These are phyloP conservation scores for Apiospora arundinis DNA, from an alignment of 2,329 filamentous ascomycete genomes.

Conservation along the genomic window DNA sequence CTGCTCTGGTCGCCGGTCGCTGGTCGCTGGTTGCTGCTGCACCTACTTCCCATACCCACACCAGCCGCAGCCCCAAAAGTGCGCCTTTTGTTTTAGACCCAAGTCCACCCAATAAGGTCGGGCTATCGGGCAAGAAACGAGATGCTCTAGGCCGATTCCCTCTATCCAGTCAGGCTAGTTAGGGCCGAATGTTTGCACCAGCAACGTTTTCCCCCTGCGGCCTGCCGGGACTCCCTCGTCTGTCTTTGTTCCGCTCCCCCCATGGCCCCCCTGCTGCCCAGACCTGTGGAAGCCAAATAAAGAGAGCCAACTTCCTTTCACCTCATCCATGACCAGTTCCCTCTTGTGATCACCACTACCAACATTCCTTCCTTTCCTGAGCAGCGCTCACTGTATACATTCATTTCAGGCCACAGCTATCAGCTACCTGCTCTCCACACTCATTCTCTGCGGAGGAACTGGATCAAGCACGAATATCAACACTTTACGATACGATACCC, in stretches of 20 bases:
- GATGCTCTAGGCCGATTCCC: slow-evolving; percentile 21
- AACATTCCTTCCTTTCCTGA: slow-evolving; percentile 42
- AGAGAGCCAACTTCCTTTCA: slow-evolving; percentile 31
- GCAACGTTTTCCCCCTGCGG: slow-evolving; percentile 5
- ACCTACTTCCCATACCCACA: background rate
- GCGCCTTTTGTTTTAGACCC: slow-evolving; percentile 19
- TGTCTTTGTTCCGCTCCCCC: slow-evolving; percentile 13
- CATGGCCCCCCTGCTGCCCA: slow-evolving; percentile 23
- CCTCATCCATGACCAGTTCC: slow-evolving; percentile 19
- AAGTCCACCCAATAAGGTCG: slow-evolving; percentile 19
- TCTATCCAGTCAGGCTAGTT: slow-evolving; percentile 12
- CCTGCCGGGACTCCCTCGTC: slow-evolving; percentile 8
- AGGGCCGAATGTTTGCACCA: slow-evolving; percentile 11
- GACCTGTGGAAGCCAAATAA: slow-evolving; percentile 29
- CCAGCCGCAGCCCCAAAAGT: slow-evolving; percentile 6
- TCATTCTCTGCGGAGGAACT: slow-evolving; percentile 35
- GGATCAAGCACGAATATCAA: background rate
- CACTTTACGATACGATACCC: slow-evolving; percentile 19
- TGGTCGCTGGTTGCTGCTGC: background rate
- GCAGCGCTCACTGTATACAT: slow-evolving; percentile 44
- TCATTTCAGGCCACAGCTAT: slow-evolving; percentile 33
- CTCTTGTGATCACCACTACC: slow-evolving; percentile 27
- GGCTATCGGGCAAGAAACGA: slow-evolving; percentile 21
- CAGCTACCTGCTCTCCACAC: slow-evolving; percentile 32
- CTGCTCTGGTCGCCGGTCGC: background rate